Evolutionary conservation across 257 asterid genomes (phyloP), one percentile per base, ranked within the genome.

Genomic region (Thymus mandschuricus): DNA sequence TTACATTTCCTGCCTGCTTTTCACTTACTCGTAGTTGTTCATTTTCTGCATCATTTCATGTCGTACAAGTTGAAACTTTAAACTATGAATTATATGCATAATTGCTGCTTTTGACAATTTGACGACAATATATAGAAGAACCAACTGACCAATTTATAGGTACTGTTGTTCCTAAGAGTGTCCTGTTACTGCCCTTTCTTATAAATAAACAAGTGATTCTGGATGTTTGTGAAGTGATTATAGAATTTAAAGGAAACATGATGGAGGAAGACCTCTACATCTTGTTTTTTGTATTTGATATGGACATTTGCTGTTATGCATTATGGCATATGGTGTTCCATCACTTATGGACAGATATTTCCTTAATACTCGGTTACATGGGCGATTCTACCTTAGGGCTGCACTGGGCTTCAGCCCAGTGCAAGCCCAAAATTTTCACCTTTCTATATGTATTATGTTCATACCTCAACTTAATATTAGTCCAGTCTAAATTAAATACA

Each of bases 1-100:
- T 31, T 75, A 3, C 52, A 68, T 29, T 69, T 70, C 60, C 13
- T 66, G 45, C 52, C 21, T 15, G 61, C 58, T 64, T 29, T 8
- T 13, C 6, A 55, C 63, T 41, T 71, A 67, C 38, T 10, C 44
- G 34, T 57, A 34, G 33, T 66, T 50, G n/a, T 60, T 55, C 31
- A 63, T 52, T 28, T 67, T 11, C 51, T 3, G 49, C 31, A 30
- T 8, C 38, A 28, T 66, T 34, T 55, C 62, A 50, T 5, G 2
- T 58, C 62, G 6, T 45, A 43, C 8, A 35, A 2, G 66, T 13
- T 4, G 28, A 6, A 60, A 60, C 43, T 60, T 10, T 60, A 35
- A 10, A 34, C 28, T 13, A 2, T 48, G 10, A 58, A 43, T 40
- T 69, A 64, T 56, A 50, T 66, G 79, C 51, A 46, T 61, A 44